Evolutionary conservation across 495 filamentous ascomycete species (phyloP), one percentile per base, ranked within the genome.

Genomic region (Cladorrhinum samala): DNA sequence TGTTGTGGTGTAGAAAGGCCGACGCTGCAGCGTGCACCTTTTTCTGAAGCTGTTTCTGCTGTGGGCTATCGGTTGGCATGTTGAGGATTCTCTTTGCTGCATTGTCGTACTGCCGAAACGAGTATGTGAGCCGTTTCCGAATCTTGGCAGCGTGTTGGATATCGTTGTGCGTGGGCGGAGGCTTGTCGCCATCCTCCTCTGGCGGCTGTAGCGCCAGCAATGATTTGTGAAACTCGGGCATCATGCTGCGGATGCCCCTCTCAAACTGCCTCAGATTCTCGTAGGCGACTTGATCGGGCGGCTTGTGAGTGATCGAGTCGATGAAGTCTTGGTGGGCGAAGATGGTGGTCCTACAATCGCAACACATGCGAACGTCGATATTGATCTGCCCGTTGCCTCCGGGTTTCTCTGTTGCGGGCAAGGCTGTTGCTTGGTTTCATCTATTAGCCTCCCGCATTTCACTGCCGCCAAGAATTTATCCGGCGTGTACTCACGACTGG

Each of bases 241-340:
- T 71, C 49, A 96, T 76, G 43, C 88, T 71, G 27, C 84, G 81
- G 55, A 98, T 96, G 43, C 93, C 93, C 40, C 82, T 77, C 67
- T 97, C 88, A 54, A 96, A 97, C 60, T 96, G 90, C 4, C 83
- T 70, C 2, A 98, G 74, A 47, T 90, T 93, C 50, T 93, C 85
- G 64, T 96, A 97, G 1, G 88, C 83, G 46, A 88, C 78, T 57
- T 89, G 82, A 53, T 90, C 87, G 17, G 87, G 77, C 2, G 90
- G 87, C 54, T 83, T 85, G 17, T 80, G 76, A 5, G 76, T 70
- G 9, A 88, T 65, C 36, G 88, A 84, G 24, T 80, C 82, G 42
- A 79, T 77, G 60, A 96, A 97, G 60, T 96, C 93, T 17, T 83
- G 80, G 50, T 85, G 85, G 47, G 85, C 82, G 68, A 97, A 98